A percentile compares a stretch with the other conserved stretches of the same genome.
These are phyloP conservation scores for Annulohypoxylon moriforme DNA, from an alignment of 495 filamentous ascomycete species.

Conservation along the genomic window DNA sequence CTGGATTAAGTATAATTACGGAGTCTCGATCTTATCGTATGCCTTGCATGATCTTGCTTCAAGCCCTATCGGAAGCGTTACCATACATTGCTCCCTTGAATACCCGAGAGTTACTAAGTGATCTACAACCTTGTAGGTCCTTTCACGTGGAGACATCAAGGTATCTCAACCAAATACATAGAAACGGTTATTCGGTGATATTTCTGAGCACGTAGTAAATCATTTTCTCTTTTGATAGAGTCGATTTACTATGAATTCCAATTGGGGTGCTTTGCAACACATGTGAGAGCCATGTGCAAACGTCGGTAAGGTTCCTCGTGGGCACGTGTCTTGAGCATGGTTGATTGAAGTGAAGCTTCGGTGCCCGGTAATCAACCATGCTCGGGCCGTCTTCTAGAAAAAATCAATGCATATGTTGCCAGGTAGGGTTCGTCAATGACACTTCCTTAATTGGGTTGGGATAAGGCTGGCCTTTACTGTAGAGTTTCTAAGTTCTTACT, in stretches of 20 bases:
- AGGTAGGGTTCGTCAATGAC: slow-evolving; percentile 13
- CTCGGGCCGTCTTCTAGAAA: slow-evolving; percentile 26
- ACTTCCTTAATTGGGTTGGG: slow-evolving; percentile 30
- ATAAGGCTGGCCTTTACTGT: slow-evolving; percentile 39
- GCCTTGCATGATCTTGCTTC: background rate
- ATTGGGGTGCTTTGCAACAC: background rate
- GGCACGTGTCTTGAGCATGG: slow-evolving; percentile 5
- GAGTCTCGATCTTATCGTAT: background rate
- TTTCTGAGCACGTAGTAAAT: background rate
- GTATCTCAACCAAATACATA: background rate
- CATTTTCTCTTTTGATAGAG: background rate
- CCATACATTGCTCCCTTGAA: background rate
- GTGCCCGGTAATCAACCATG: slow-evolving; percentile 11
- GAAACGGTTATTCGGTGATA: background rate
- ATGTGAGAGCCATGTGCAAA: slow-evolving; percentile 8
- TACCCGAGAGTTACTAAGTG: background rate
- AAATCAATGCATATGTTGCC: slow-evolving; percentile 3
- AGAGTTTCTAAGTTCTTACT: slow-evolving; percentile 21
- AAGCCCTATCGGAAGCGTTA: background rate
- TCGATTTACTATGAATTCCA: background rate
- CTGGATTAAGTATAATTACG: background rate
- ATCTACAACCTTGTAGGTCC: background rate
- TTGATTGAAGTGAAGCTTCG: background rate
- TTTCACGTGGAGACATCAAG: background rate
- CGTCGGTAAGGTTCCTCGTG: background rate